Conservation (phyloP, 805 yeast genomes). For the Saccharomycopsis sp. region DNA sequence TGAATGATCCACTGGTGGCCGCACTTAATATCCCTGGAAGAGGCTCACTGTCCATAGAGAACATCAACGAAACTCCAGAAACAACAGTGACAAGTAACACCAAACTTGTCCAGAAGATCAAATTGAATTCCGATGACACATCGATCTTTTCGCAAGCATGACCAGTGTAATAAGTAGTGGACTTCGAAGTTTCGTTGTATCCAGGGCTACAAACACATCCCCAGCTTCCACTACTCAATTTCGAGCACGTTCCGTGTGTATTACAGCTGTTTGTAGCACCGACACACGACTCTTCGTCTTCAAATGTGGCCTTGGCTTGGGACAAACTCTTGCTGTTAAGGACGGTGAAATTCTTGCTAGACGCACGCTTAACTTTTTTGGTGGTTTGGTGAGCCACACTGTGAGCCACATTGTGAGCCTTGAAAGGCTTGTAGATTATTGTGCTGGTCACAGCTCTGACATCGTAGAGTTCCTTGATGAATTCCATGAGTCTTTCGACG, state of each 20-base stretch:
- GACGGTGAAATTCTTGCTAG: not conserved
- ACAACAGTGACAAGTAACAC: conserved; percentile 40
- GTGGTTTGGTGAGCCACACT: not conserved
- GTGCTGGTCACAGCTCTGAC: not conserved
- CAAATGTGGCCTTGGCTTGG: conserved; percentile 29
- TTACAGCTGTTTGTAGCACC: conserved; percentile 43
- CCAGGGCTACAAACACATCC: conserved; percentile 45
- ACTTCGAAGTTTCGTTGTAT: conserved; percentile 34
- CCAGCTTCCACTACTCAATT: conserved; percentile 37
- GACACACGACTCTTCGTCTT: conserved; percentile 42
- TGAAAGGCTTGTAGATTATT: not conserved
- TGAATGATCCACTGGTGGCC: conserved; percentile 38
- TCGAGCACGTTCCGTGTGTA: conserved; percentile 47
- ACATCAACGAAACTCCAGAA: conserved; percentile 47
- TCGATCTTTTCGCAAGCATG: conserved; percentile 61
- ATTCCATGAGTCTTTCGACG: not conserved
- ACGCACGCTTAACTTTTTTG: not conserved
- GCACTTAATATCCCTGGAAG: conserved; percentile 66
- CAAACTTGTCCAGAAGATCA: conserved; percentile 61
- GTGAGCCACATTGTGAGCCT: no score
- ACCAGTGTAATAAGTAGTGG: conserved; percentile 52
- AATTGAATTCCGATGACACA: conserved; percentile 56
- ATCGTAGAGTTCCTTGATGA: not conserved
- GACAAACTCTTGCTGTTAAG: not conserved
- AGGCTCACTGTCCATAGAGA: conserved; percentile 49